These are phyloP conservation scores for Larix sibirica DNA, from an alignment of 83 land plant species.

Conservation along the genomic window DNA sequence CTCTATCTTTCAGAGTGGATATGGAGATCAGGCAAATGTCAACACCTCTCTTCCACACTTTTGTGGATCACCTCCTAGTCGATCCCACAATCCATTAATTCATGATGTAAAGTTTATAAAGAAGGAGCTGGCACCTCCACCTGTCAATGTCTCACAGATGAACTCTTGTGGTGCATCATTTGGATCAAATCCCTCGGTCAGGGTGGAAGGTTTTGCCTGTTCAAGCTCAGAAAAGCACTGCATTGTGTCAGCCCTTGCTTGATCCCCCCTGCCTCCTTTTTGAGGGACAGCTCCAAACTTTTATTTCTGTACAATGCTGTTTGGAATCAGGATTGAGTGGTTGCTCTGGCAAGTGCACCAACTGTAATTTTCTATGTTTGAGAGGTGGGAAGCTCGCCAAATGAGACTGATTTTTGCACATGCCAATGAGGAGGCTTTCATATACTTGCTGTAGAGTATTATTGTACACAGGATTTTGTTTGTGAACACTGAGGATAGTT, in stretches of 20 bases:
- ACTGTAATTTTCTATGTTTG: not conserved
- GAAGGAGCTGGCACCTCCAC: not conserved
- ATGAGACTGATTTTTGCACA: not conserved
- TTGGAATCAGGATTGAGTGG: not conserved
- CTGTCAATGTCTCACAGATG: not conserved
- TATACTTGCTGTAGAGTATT: slow-evolving; percentile 4
- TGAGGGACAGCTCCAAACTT: not conserved
- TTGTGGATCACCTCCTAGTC: slow-evolving; percentile 34
- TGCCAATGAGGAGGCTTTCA: not conserved
- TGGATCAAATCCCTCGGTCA: slow-evolving; percentile 16
- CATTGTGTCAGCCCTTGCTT: slow-evolving; percentile 26
- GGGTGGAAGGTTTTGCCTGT: slow-evolving; percentile 27
- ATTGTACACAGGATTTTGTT: slow-evolving; percentile 12
- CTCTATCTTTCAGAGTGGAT: not conserved
- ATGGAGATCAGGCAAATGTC: not conserved
- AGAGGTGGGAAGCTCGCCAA: not conserved
- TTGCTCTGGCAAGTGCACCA: not conserved
- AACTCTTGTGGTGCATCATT: slow-evolving; percentile 20
- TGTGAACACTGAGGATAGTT: not conserved
- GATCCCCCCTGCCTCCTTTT: not conserved
- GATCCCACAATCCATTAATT: slow-evolving; percentile 28
- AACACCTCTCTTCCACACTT: slow-evolving; percentile 11
- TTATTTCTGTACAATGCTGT: not conserved
- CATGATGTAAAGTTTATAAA: slow-evolving; percentile 19
- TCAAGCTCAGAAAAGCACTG: slow-evolving; percentile 16